Evolutionary conservation across 2,329 filamentous ascomycete species (phyloP).

Genomic region (Xylaria sp.): DNA sequence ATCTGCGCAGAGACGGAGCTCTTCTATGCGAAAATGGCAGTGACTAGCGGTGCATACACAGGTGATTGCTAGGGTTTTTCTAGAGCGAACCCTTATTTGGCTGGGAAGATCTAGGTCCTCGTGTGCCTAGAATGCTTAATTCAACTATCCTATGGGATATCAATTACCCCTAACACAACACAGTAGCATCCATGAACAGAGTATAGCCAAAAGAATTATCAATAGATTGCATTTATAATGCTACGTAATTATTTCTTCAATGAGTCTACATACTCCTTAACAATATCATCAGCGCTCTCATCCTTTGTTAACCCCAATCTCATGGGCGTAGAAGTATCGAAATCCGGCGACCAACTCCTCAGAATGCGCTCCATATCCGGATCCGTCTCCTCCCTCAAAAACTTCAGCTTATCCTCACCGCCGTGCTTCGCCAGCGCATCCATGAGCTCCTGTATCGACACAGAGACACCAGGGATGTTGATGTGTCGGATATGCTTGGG

Average conservation of each 20-base stretch:
- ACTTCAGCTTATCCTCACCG: conserved; percentile 63
- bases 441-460: conserved; percentile 70
- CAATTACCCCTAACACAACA: not conserved
- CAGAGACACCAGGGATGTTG: conserved; percentile 68
- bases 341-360: conserved; percentile 68
- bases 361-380: conserved; percentile 66
- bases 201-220: not conserved
- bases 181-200: not conserved
- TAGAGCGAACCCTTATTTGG: not conserved
- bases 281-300: conserved; percentile 63
- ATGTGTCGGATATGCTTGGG: conserved; percentile 62
- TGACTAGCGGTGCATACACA: conserved; percentile 40
- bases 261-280: conserved; percentile 65
- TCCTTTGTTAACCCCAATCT: conserved; percentile 64
- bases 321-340: conserved; percentile 64
- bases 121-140: not conserved
- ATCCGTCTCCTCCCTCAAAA: conserved; percentile 66
- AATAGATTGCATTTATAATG: not conserved
- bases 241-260: conserved; percentile 43
- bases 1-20: conserved; percentile 56
- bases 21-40: conserved; percentile 53
- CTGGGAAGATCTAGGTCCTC: not conserved
- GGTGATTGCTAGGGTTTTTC: not conserved
- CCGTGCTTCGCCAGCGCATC: conserved; percentile 67
- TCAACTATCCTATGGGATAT: not conserved